Percentiles rank a stretch among this genome's conserved stretches.
These are phyloP conservation scores for Nakaseomyces sp. DNA, from an alignment of 1,139 yeast species.

Conservation along the genomic window DNA sequence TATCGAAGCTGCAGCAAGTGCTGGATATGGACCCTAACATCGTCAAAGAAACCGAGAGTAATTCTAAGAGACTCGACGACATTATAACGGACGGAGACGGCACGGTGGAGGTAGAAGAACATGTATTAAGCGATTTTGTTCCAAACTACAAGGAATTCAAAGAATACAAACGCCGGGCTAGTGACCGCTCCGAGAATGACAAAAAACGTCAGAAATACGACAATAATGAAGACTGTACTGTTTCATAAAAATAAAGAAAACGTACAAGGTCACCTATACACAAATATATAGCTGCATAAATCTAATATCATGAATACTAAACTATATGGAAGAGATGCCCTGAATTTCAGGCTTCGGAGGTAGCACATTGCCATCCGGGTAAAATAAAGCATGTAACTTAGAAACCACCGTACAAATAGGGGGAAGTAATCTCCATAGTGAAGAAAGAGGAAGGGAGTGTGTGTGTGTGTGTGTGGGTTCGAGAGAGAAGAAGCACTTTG, in stretches of 20 bases:
- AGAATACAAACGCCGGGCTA: not conserved
- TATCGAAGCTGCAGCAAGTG: slow-evolving; percentile 13
- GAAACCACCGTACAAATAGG: not conserved
- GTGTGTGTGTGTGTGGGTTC: too few relatives aligned
- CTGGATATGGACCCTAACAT: slow-evolving; percentile 16
- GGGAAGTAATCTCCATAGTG: too few relatives aligned
- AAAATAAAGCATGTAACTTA: not conserved
- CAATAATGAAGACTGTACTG: slow-evolving; percentile 6
- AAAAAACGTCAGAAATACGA: not conserved
- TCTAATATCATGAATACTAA: too few relatives aligned
- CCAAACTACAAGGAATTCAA: slow-evolving; percentile 10
- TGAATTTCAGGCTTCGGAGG: too few relatives aligned
- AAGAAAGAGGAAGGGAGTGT: too few relatives aligned
- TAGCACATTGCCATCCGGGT: too few relatives aligned
- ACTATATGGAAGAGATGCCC: too few relatives aligned
- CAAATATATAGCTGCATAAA: too few relatives aligned
- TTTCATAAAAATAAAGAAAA: not conserved
- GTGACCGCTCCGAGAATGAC: not conserved
- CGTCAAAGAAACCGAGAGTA: slow-evolving; percentile 9
- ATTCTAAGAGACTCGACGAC: slow-evolving; percentile 13
- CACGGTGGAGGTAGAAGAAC: slow-evolving; percentile 19
- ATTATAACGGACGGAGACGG: slow-evolving; percentile 9
- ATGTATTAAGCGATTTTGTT: slow-evolving; percentile 21
- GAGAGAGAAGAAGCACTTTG: too few relatives aligned
- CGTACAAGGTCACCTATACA: too few relatives aligned